These are phyloP conservation scores for Kwoniella dendrophila DNA, from an alignment of 768 basidiomycete species.

Conservation along the genomic window DNA sequence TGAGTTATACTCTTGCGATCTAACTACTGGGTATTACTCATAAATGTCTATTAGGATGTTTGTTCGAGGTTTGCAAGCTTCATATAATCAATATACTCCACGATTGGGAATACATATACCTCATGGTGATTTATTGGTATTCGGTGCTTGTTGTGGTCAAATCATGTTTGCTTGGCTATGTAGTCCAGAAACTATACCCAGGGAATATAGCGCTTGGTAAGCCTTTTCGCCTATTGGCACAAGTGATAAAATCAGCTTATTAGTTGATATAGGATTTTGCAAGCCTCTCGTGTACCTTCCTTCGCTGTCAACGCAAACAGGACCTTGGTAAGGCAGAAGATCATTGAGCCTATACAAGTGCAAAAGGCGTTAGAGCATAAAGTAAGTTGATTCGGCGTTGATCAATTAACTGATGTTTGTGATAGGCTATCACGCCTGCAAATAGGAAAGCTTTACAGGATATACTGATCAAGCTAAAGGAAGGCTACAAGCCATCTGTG, in stretches of 20 bases:
- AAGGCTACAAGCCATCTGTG: conserved; percentile 47
- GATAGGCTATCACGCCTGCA: conserved; percentile 41
- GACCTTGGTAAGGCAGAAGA: conserved; percentile 64
- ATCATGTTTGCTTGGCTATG: conserved; percentile 79
- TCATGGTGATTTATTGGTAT: conserved; percentile 79
- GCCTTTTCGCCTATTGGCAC: conserved; percentile 26
- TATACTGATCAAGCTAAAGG: conserved; percentile 35
- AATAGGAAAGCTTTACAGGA: conserved; percentile 41
- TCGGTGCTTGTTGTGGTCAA: conserved; percentile 79
- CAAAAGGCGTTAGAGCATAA: conserved; percentile 62
- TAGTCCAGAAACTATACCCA: conserved; percentile 80
- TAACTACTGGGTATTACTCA: background rate
- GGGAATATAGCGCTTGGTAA: conserved; percentile 74
- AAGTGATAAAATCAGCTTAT: background rate
- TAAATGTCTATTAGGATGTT: conserved; percentile 43
- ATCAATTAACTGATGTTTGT: background rate
- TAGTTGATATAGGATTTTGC: conserved; percentile 72
- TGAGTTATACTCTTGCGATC: conserved; percentile 20
- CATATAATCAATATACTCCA: conserved; percentile 76
- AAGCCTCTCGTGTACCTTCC: conserved; percentile 67
- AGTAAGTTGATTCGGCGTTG: conserved; percentile 52
- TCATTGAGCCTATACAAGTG: conserved; percentile 64
- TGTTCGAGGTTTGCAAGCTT: conserved; percentile 78
- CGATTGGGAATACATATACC: conserved; percentile 72
- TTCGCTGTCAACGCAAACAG: conserved; percentile 67